Evolutionary conservation across 345 rosid species (phyloP), one percentile per base, ranked within the genome.

Genomic region (Gossypium herbaceum): DNA sequence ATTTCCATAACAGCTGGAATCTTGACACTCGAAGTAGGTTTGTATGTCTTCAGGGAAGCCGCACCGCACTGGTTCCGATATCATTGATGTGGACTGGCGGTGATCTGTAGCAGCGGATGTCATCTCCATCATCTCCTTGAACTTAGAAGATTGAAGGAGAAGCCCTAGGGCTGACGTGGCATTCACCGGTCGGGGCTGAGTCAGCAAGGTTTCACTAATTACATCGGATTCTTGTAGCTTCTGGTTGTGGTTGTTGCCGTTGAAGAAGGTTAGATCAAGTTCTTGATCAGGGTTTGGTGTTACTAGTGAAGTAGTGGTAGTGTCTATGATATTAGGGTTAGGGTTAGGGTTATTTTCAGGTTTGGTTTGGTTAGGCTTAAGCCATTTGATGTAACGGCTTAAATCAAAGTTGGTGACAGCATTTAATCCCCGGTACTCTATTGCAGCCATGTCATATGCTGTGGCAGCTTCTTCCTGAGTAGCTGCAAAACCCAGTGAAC

Each of bases 401-500:
- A 94, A 90, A 73, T 92, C 98, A 77, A 94, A 94, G 81, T 94
- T 94, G 1, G 98, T 94, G 69, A 94, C 98, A 5, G 97, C 98
- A 72, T 94, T 92, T 20, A 86, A 84, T 60, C 98, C 97, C 34
- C 98, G 92, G 79, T 92, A 92, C 82, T 94, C 97, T 19, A 94
- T 90, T 0, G 98, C 98, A 4, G 98, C 97, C 81, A 92, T 84
- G 22, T 94, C 98, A 60, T 94, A 92, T 11, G 98, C 98, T 0
- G 86, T 84, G 52, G 97, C 98, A 20, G 97, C 98, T 86, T 94
- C 98, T 81, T 94, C 98, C 79, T 94, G 98, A 10, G 98, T 94
- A 10, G 97, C 98, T 94, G 88, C 56, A 75, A 71, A 25, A 60
- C 50, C 11, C 70, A 44, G 12, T 19, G 54, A 44, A 66, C 9